Base-by-base conservation (phyloP, 176 grass and related monocot genomes). In the Carex scoparia region DNA sequence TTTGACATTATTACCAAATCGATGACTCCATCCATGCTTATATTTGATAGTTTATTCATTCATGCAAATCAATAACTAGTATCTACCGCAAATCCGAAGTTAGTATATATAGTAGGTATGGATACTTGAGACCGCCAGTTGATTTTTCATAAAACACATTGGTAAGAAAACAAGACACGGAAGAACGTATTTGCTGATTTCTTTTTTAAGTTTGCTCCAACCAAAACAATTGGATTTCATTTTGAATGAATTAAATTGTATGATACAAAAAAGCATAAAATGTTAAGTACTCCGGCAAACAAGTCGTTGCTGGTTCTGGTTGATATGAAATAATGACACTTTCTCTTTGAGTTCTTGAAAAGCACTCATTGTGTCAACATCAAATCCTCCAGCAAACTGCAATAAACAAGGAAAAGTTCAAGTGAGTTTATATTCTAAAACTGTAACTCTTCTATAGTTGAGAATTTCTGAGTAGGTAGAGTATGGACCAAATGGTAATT, bases 341-440 rank as follows among this genome's bases (percentile, higher is more conserved):
- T 99, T 94, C 84, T 99, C 87, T 86, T 99, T 99, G 11, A 99
- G 93, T 81, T 96, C 93, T 28, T 99, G 97, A 51, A 99, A 99
- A 11, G 93, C 93, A 32, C 97, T 84, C 97, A 99, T 99, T 7
- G 97, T 99, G 72, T 96, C 97, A 13, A 88, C 90, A 28, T 99
- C 97, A 53, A 99, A 99, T 18, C 97, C 97, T 16, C 87, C 92
- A 2, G 97, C 97, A 87, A 99, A 99, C 97, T 99, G 91, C 51
- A 37, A 1, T 42, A 51, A 86, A 11, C 7, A 60, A 79, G 2
- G 12, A 83, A 27, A n/a, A 63, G 15, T 66, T 65, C 48, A 40
- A 37, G 5, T 19, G 5, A 85, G n/a, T 13, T 73, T 33, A 31
- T 33, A 23, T 72, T 44, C 16, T 46, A 42, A 42, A 56, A 38